Conservation (phyloP, 108 stramenopile species). For the Hondaea fermentalgiana region DNA sequence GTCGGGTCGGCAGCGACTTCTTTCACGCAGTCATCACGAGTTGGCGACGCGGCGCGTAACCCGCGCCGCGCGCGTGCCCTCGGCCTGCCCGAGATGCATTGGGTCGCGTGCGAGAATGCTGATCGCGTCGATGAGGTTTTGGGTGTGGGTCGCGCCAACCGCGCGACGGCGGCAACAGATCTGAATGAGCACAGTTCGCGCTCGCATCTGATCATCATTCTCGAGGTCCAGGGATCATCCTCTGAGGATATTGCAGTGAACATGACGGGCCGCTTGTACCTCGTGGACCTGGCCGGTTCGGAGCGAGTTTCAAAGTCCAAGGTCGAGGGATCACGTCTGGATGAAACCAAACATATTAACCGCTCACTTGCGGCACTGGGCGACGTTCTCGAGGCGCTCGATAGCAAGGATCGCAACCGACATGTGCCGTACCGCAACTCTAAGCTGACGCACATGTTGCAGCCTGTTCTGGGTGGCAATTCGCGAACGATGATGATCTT, state of each 20-base stretch:
- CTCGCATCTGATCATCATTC: slow-evolving; percentile 51
- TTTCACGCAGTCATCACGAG: slow-evolving; percentile 42
- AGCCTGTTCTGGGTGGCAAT: slow-evolving; percentile 24
- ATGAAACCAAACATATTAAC: slow-evolving; percentile 63
- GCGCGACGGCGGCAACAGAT: slow-evolving; percentile 55
- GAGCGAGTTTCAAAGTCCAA: slow-evolving; percentile 66
- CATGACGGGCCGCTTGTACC: slow-evolving; percentile 56
- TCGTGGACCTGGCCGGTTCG: slow-evolving; percentile 71
- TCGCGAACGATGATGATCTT: slow-evolving; percentile 42
- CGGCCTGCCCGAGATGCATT: slow-evolving; percentile 78
- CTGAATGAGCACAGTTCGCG: slow-evolving; percentile 60
- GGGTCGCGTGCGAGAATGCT: slow-evolving; percentile 62
- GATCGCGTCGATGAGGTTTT: slow-evolving; percentile 67
- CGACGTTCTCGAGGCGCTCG: slow-evolving; percentile 92
- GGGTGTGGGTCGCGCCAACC: slow-evolving; percentile 63
- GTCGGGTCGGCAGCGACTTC: background rate
- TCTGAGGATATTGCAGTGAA: background rate
- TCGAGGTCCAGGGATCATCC: slow-evolving; percentile 30
- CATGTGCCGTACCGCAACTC: slow-evolving; percentile 59
- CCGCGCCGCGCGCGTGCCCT: slow-evolving; percentile 30
- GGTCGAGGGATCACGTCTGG: slow-evolving; percentile 46
- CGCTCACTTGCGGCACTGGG: slow-evolving; percentile 58
- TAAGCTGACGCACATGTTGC: slow-evolving; percentile 49
- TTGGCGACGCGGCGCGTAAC: background rate
- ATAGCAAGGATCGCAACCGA: slow-evolving; percentile 26